Evolutionary conservation across 139 green algal species (phyloP).

Genomic region (Volvox africanus): DNA sequence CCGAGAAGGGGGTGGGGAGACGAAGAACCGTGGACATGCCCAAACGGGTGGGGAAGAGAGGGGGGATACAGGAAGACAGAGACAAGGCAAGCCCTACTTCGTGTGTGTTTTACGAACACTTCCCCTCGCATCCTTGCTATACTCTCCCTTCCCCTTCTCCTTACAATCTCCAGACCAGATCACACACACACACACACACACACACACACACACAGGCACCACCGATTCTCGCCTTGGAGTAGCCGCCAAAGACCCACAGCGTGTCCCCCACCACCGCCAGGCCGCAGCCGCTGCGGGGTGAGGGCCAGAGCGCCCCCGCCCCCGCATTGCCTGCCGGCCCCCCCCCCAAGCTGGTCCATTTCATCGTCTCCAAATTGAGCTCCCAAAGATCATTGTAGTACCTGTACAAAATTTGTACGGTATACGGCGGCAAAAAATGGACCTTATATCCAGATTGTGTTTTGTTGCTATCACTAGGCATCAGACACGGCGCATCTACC

Average conservation of each 20-base stretch:
- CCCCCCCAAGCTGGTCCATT: constrained; percentile 70
- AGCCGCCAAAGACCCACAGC: constrained; percentile 93
- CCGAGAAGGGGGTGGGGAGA: too few species aligned
- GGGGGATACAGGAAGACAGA: background rate
- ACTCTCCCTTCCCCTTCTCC: background rate
- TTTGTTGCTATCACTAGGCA: too few species aligned
- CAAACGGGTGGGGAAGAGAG: background rate
- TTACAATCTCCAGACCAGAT: background rate
- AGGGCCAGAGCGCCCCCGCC: constrained; percentile 51
- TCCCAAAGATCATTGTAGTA: constrained; percentile 96
- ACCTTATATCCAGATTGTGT: background rate
- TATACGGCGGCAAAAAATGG: background rate
- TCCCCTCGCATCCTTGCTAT: background rate
- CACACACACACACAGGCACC: background rate
- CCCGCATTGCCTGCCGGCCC: background rate
- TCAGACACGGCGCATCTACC: too few species aligned
- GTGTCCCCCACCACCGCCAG: constrained; percentile 78
- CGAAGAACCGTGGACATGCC: too few species aligned
- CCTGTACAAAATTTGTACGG: constrained; percentile 50
- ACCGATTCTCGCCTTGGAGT: constrained; percentile 84
- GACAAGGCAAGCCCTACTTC: too few species aligned
- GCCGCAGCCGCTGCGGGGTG: constrained; percentile 80
- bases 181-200: background rate
- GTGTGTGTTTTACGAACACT: too few species aligned
- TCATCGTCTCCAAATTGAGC: constrained; percentile 83